Conservation (phyloP, 1,139 yeast species). For the Geotrichum cucujoidarum region DNA sequence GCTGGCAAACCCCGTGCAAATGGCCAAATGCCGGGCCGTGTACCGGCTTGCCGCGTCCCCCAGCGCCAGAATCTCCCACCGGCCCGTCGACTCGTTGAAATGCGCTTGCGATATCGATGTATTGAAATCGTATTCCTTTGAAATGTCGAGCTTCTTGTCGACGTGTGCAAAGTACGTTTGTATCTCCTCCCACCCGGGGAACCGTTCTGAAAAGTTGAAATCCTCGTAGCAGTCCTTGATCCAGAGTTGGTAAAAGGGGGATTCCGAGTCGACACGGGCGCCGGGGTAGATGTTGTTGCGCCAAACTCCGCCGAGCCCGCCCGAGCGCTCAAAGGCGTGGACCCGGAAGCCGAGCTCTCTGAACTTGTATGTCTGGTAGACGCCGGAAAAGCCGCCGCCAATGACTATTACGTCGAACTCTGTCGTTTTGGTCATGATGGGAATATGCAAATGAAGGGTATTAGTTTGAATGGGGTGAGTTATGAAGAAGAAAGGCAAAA, state of each 20-base stretch:
- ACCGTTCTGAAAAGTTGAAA: conserved; percentile 42
- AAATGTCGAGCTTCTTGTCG: conserved; percentile 39
- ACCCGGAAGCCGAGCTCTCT: conserved; percentile 38
- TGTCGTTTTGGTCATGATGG: conserved; percentile 1
- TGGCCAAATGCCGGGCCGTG: conserved; percentile 36
- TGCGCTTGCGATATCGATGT: conserved; percentile 35
- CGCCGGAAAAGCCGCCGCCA: conserved; percentile 50
- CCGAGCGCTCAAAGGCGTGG: conserved; percentile 44
- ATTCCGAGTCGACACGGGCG: conserved; percentile 47
- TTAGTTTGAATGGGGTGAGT: neutral
- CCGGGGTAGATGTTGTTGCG: conserved; percentile 51
- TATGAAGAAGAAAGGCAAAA: conserved; percentile 1
- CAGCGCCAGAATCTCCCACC: conserved; percentile 40
- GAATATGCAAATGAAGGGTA: neutral
- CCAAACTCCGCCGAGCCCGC: conserved; percentile 53
- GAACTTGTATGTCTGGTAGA: conserved; percentile 38
- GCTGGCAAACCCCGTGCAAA: conserved; percentile 35
- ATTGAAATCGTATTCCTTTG: conserved; percentile 36
- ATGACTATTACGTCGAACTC: conserved; percentile 38
- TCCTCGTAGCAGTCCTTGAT: conserved; percentile 42
- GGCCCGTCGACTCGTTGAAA: conserved; percentile 37
- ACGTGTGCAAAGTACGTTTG: conserved; percentile 44
- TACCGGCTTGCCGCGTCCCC: conserved; percentile 18
- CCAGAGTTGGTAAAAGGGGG: conserved; percentile 49
- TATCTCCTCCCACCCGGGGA: conserved; percentile 48